Evolutionary conservation across 495 filamentous ascomycete species (phyloP).

Genomic region (Corynascus novoguineensis): DNA sequence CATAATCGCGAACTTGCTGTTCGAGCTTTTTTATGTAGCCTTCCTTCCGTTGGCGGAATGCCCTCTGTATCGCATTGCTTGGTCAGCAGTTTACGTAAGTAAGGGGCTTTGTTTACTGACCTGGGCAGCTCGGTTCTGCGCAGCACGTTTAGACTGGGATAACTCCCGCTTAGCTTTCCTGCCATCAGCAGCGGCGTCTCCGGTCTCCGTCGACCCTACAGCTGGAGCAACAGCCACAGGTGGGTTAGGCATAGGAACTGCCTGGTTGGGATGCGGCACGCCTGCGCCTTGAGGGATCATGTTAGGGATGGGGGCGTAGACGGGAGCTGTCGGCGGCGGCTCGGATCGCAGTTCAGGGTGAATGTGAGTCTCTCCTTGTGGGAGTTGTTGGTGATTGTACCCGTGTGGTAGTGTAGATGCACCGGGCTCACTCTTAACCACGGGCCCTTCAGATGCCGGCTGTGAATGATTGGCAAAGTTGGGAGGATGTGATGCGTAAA

Average conservation of each 20-base stretch:
- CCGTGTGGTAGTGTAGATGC: conserved; percentile 29
- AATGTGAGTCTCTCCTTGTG: conserved; percentile 27
- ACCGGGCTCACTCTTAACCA: conserved; percentile 17
- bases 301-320: conserved; percentile 23
- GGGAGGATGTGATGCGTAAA: conserved; percentile 13
- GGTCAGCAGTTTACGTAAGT: conserved; percentile 10
- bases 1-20: conserved; percentile 75
- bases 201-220: conserved; percentile 12
- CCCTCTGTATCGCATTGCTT: conserved; percentile 55
- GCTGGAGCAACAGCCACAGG: conserved; percentile 9
- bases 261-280: conserved; percentile 23
- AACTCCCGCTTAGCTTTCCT: conserved; percentile 71
- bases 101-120: conserved; percentile 44
- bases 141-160: conserved; percentile 89
- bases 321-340: conserved; percentile 14
- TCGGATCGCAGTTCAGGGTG: conserved; percentile 34
- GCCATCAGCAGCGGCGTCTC: conserved; percentile 36
- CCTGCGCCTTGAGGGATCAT: conserved; percentile 29
- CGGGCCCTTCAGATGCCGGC: conserved; percentile 20
- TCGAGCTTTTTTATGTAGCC: conserved; percentile 96
- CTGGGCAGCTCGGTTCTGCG: conserved; percentile 95
- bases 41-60: conserved; percentile 96
- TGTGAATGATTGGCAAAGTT: conserved; percentile 17
- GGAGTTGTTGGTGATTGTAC: conserved; percentile 25
- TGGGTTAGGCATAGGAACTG: conserved; percentile 24